Evolutionary conservation across 129 eudicot species (phyloP).

Genomic region (Pulicaria dysenterica): DNA sequence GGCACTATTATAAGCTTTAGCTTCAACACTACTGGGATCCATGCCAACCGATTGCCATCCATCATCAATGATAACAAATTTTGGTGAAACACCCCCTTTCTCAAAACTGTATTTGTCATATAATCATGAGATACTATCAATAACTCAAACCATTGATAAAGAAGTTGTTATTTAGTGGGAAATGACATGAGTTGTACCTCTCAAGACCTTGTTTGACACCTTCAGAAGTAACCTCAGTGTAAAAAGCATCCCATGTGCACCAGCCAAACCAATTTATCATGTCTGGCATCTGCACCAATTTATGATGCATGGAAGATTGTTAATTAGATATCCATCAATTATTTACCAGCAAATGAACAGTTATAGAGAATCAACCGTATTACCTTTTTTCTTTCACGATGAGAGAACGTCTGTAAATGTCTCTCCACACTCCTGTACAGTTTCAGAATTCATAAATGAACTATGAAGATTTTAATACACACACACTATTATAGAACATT

Average conservation of each 20-base stretch:
- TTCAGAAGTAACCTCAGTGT: slow-evolving; percentile 76
- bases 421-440: slow-evolving; percentile 77
- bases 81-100: slow-evolving; percentile 84
- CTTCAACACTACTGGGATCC: slow-evolving; percentile 64
- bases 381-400: slow-evolving; percentile 90
- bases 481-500: too few species aligned
- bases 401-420: slow-evolving; percentile 79
- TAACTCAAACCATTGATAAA: background rate
- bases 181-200: slow-evolving; percentile 45
- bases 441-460: background rate
- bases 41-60: slow-evolving; percentile 93
- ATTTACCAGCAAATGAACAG: background rate
- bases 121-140: slow-evolving; percentile 12
- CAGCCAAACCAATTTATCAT: slow-evolving; percentile 98
- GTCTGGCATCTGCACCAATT: slow-evolving; percentile 70
- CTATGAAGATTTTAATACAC: slow-evolving; percentile 15
- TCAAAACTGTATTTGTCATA: slow-evolving; percentile 51
- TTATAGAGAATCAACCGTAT: background rate
- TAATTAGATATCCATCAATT: background rate
- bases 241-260: slow-evolving; percentile 99
- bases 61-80: slow-evolving; percentile 87
- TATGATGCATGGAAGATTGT: background rate
- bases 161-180: background rate
- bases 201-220: slow-evolving; percentile 77
- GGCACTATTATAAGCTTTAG: slow-evolving; percentile 63